Base-by-base conservation (phyloP, 2,329 filamentous ascomycete species). In the Cytospora leucostoma region DNA sequence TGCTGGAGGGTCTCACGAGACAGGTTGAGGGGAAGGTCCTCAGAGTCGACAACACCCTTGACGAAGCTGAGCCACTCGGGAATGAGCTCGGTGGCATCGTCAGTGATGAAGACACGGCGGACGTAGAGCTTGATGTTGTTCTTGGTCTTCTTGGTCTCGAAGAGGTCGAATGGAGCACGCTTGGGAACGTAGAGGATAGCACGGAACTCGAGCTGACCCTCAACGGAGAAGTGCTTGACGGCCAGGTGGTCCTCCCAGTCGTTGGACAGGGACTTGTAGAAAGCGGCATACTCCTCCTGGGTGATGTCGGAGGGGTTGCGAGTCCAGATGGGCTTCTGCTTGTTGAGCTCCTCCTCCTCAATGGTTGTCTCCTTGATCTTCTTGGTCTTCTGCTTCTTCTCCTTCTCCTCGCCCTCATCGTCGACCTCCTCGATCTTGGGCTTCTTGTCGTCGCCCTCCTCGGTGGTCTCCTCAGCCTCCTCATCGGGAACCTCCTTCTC, bases 91-190 rank as follows among this genome's bases (percentile, higher is more conserved):
- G 95, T 98, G 73, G 95, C 95, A 80, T 99, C 95, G 72, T 99
- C 95, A 67, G 95, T 99, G 86, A 99, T 99, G 91, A 99, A 99
- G 81, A 99, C 95, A 79, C 95, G 95, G 80, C 95, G 94, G 76
- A 99, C 95, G 84, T 99, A 99, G 74, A 99, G 90, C 90, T 99
- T 99, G 88, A 99, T 98, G 91, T 99, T 99, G 91, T 98, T 99
- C 93, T 99, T 99, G 78, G 94, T 97, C 91, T 97, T 97, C 92
- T 99, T 99, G 78, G 94, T 97, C 91, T 99, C 95, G 80, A 99
- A 99, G 68, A 99, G 91, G 77, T 99, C 95, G 80, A 99, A 99
- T 74, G 95, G 95, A 80, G 95, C 95, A 75, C 95, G 94, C 92
- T 99, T 98, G 78, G 95, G 95, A 62, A 99, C 94, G 85, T 96